These are phyloP conservation scores for Paraphaeosphaeria minitans DNA, from an alignment of 2,329 filamentous ascomycete genomes.

Conservation along the genomic window DNA sequence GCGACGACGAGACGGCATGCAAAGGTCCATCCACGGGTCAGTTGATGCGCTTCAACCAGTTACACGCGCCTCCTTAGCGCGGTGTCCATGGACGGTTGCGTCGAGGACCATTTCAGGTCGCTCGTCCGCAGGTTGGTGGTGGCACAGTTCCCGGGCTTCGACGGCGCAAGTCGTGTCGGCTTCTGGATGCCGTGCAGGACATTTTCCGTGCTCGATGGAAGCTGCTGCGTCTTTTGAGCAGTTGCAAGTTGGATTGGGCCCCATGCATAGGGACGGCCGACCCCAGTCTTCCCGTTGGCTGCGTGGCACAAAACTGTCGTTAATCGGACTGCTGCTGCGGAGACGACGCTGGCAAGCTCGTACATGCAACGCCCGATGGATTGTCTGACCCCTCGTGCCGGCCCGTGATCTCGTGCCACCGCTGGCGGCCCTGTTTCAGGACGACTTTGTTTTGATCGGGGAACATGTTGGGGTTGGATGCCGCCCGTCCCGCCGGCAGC, in stretches of 20 bases:
- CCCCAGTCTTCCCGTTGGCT: constrained; percentile 20
- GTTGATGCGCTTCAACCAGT: constrained; percentile 5
- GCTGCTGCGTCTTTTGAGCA: constrained; percentile 5
- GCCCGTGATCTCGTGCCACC: constrained; percentile 34
- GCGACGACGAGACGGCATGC: constrained; percentile 21
- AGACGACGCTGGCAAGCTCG: constrained; percentile 31
- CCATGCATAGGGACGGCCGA: constrained; percentile 27
- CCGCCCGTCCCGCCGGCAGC: constrained; percentile 19
- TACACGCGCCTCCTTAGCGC: constrained; percentile 9
- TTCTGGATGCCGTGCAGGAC: background rate
- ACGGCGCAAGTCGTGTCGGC: constrained; percentile 5
- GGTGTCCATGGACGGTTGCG: background rate
- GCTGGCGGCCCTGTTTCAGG: constrained; percentile 32
- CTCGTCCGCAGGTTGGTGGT: constrained; percentile 4
- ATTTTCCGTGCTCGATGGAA: background rate
- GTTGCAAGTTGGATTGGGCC: constrained; percentile 9
- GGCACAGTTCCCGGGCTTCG: constrained; percentile 6
- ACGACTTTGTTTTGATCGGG: constrained; percentile 16
- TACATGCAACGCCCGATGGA: constrained; percentile 17
- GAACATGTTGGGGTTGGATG: constrained; percentile 16
- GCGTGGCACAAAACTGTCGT: constrained; percentile 37
- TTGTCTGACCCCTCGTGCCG: constrained; percentile 34
- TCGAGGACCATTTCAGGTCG: constrained; percentile 2
- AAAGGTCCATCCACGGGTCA: constrained; percentile 13
- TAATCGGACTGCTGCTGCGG: constrained; percentile 37